phyloP scores from a whole-genome alignment of 225 moss, liverwort and hornwort genomes.

The Lunularia cruciata region DNA sequence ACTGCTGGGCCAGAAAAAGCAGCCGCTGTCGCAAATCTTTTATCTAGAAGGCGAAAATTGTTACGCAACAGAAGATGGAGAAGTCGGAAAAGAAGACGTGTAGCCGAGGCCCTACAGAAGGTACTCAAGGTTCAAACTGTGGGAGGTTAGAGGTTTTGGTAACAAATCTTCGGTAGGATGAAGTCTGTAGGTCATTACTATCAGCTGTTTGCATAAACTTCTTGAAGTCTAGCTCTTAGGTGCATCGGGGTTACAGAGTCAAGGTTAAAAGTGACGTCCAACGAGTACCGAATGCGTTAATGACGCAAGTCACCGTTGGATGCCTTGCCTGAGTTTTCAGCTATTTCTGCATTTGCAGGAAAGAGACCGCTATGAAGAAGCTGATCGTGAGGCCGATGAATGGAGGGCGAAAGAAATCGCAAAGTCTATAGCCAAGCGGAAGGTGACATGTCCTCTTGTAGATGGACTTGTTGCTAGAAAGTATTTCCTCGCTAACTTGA shows the following conservation, averaged over 20 bases:
- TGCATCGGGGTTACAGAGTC: too few species aligned
- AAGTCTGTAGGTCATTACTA: too few species aligned
- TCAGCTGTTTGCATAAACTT: too few species aligned
- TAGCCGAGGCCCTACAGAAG: constrained; percentile 66
- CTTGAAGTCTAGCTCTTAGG: too few species aligned
- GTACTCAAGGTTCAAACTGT: constrained; percentile 28
- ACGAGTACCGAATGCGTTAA: too few species aligned
- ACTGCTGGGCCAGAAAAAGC: constrained; percentile 54
- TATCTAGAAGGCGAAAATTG: constrained; percentile 59
- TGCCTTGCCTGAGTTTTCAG: too few species aligned
- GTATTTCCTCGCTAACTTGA: too few species aligned
- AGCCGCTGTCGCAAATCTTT: constrained; percentile 58
- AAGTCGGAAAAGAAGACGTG: constrained; percentile 66
- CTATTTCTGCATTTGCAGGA: constrained; percentile 44
- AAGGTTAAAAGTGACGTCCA: too few species aligned
- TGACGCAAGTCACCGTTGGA: too few species aligned
- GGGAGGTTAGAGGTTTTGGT: too few species aligned
- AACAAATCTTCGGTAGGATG: too few species aligned
- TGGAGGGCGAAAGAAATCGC: constrained; percentile 97
- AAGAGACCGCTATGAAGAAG: constrained; percentile 60
- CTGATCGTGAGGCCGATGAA: constrained; percentile 84
- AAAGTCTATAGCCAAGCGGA: constrained; percentile 73
- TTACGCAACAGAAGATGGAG: constrained; percentile 87
- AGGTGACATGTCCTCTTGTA: constrained; percentile 55
- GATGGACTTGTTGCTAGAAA: too few species aligned